These are phyloP conservation scores for Bruguiera parviflora DNA, from an alignment of 345 rosid genomes.

Conservation along the genomic window DNA sequence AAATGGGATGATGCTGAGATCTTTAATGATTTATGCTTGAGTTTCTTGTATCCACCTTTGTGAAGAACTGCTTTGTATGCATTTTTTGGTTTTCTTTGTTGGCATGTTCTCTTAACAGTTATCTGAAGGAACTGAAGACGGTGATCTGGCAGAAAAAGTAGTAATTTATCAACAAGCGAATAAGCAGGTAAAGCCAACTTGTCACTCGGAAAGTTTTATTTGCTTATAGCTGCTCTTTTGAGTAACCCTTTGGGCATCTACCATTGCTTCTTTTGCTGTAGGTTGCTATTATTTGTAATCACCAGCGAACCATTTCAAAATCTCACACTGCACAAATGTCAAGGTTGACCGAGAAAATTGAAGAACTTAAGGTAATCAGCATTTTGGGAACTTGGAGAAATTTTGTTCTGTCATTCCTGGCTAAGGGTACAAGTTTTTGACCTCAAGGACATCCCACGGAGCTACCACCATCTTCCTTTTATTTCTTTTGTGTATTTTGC, in stretches of 20 bases:
- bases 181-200: constrained; percentile 59
- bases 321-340: constrained; percentile 76
- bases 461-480: neutral
- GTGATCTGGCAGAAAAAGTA: constrained; percentile 72
- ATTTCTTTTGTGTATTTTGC: neutral
- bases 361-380: constrained; percentile 63
- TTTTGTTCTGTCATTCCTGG: neutral
- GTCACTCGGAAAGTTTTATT: neutral
- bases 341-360: constrained; percentile 66
- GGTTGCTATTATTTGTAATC: constrained; percentile 99
- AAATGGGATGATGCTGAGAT: neutral
- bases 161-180: constrained; percentile 78
- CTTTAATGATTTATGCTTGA: neutral
- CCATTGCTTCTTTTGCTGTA: constrained; percentile 31
- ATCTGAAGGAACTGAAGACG: constrained; percentile 60
- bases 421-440: neutral
- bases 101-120: constrained; percentile 49
- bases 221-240: neutral
- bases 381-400: neutral
- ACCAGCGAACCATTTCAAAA: constrained; percentile 88
- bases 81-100: constrained; percentile 1
- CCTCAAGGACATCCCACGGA: neutral
- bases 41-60: neutral
- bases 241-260: neutral
- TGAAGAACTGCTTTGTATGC: neutral